These are phyloP conservation scores for Rhododendron henanense DNA, from an alignment of 148 eudicot genomes.

Conservation along the genomic window DNA sequence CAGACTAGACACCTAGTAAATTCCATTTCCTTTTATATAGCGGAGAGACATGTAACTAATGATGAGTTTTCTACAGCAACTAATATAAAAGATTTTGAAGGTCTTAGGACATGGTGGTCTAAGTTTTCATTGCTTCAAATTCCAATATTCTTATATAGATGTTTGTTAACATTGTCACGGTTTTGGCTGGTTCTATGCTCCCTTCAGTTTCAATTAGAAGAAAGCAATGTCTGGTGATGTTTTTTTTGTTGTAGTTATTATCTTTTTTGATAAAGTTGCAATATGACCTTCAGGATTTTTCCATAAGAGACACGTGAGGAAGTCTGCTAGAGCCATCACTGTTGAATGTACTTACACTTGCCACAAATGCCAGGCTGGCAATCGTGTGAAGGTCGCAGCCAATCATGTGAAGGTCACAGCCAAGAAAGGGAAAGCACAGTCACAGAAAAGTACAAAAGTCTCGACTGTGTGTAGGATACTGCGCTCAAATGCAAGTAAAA, in stretches of 20 bases:
- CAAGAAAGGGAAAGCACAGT: conserved; percentile 27
- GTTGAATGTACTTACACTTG: conserved; percentile 52
- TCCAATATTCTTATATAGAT: not conserved
- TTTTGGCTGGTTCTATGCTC: not conserved
- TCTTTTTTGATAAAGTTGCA: not conserved
- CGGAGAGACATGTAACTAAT: not conserved
- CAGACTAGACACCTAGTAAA: not conserved
- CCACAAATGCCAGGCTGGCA: conserved; percentile 51
- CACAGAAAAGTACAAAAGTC: conserved; percentile 34
- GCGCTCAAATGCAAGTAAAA: conserved; percentile 34
- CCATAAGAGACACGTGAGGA: conserved; percentile 77
- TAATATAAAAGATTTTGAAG: not conserved
- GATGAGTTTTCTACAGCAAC: not conserved
- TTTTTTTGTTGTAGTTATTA: not conserved
- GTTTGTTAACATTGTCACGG: not conserved
- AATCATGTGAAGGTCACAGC: conserved; percentile 22
- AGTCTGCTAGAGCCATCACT: conserved; percentile 42
- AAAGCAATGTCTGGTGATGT: not conserved
- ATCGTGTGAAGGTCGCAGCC: conserved; percentile 21
- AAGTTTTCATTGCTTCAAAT: not conserved
- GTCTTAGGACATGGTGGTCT: not conserved
- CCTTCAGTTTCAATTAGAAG: not conserved
- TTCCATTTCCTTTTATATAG: not conserved
- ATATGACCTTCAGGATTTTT: conserved; percentile 49
- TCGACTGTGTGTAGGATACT: conserved; percentile 23